Base-by-base conservation (phyloP, 441 rosid genomes). In the Adansonia madagascariensis region DNA sequence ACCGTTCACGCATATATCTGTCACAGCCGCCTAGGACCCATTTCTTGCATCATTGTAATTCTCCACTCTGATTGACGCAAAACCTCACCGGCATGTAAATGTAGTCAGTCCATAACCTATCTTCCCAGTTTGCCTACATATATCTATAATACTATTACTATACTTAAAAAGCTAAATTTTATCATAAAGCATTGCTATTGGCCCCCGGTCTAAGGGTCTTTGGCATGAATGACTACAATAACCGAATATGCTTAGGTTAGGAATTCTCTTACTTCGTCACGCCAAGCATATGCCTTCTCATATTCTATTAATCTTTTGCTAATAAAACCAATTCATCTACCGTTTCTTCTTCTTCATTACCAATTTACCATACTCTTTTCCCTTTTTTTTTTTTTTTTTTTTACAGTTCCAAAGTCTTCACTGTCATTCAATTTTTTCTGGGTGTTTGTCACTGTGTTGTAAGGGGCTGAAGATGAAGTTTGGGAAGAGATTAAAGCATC, bases 401-500 rank as follows among this genome's bases (percentile, higher is more conserved):
- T 31, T 35, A 43, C 39, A 6, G 2, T 35, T 61, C 17, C 41
- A 61, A 55, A 55, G 15, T 62, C 43, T 43, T 12, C 59, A 66
- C 44, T 41, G 73, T 35, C 74, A 12, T 8, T 18, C 49, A 3
- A 60, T 60, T 60, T 22, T 10, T 27, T 10, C 4, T 27, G 39
- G 11, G 60, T 55, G 60, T 18, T 17, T 46, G 8, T 52, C 11
- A 15, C 41, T 35, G 41, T 35, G 3, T 41, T 20, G 2, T 6
- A 56, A 1, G 20, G 22, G 3, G 46, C 41, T 11, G 10, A 20
- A 2, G 35, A 90, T 91, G 98, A 94, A 94, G 90, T 94, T 94
- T 12, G 97, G 97, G 7, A 94, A 94, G 91, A 84, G 91, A 83
- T 57, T 94, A 77, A 89, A 87, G 85, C 92, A 88, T 57, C 98